Percentiles rank a stretch among this genome's conserved stretches.
These are phyloP conservation scores for Blepharisma japonicum DNA, from an alignment of 73 alveolate genomes.

Conservation along the genomic window DNA sequence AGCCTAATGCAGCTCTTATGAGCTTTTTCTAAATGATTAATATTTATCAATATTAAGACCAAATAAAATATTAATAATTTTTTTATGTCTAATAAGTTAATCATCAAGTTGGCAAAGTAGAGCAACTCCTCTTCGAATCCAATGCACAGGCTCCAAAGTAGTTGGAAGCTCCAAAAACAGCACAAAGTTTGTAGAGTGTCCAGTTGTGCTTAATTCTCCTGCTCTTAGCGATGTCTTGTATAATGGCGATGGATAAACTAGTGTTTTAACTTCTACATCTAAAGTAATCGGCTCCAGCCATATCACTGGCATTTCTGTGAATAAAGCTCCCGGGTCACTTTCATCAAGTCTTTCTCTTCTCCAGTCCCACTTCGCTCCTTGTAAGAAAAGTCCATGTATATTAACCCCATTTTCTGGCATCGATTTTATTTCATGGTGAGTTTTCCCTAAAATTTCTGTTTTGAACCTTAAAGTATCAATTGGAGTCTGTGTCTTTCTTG, in stretches of 20 bases:
- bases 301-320: slow-evolving; percentile 96
- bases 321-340: slow-evolving; percentile 81
- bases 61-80: too few species aligned
- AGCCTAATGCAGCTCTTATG: too few species aligned
- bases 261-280: slow-evolving; percentile 41
- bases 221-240: slow-evolving; percentile 97
- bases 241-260: slow-evolving; percentile 89
- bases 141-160: slow-evolving; percentile 84
- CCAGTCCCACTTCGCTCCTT: slow-evolving; percentile 99
- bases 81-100: slow-evolving; percentile 15
- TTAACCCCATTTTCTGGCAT: slow-evolving; percentile 96
- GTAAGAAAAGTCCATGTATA: slow-evolving; percentile 96
- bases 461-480: slow-evolving; percentile 91
- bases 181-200: slow-evolving; percentile 99
- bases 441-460: slow-evolving; percentile 69
- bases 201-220: slow-evolving; percentile 99
- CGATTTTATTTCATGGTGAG: slow-evolving; percentile 61
- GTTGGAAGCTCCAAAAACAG: slow-evolving; percentile 95
- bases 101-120: slow-evolving; percentile 61
- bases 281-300: slow-evolving; percentile 61
- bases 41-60: too few species aligned
- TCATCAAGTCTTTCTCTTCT: slow-evolving; percentile 80
- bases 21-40: too few species aligned
- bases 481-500: slow-evolving; percentile 94
- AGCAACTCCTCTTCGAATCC: slow-evolving; percentile 99